A percentile compares a stretch with the other conserved stretches of the same genome.
These are phyloP conservation scores for Xerophyta viscosa DNA, from an alignment of 106 monocot species.

Conservation along the genomic window DNA sequence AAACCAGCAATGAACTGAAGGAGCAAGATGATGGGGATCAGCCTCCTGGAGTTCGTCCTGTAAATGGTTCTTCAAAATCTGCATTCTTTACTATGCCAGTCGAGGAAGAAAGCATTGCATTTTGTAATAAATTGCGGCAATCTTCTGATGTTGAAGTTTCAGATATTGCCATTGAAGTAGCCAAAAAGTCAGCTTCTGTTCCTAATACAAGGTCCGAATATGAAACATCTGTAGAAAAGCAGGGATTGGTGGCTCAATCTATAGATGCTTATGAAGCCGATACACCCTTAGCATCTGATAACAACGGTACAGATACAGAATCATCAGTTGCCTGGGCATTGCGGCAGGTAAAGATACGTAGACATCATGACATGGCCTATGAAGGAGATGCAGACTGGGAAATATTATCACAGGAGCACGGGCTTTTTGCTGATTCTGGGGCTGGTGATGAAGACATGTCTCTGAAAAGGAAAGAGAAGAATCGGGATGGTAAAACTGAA, in stretches of 20 bases:
- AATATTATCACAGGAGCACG: slow-evolving; percentile 49
- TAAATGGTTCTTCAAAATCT: neutral
- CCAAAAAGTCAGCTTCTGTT: slow-evolving; percentile 1
- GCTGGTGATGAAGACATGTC: slow-evolving; percentile 16
- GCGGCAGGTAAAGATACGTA: slow-evolving; percentile 40
- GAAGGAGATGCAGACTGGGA: slow-evolving; percentile 96
- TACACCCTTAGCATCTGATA: slow-evolving; percentile 7
- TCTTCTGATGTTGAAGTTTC: slow-evolving; percentile 9
- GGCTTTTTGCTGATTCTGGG: slow-evolving; percentile 24
- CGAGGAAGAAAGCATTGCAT: slow-evolving; percentile 5
- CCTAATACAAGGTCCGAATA: slow-evolving; percentile 1
- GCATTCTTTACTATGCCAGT: neutral
- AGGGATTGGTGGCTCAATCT: too few relatives aligned
- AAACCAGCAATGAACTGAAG: neutral
- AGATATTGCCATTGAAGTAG: neutral
- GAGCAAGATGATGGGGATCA: neutral
- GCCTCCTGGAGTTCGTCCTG: neutral
- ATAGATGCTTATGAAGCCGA: slow-evolving; percentile 17
- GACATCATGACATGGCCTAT: slow-evolving; percentile 86
- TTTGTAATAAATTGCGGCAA: slow-evolving; percentile 4
- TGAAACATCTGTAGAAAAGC: neutral
- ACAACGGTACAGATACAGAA: slow-evolving; percentile 22
- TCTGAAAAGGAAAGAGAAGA: slow-evolving; percentile 32
- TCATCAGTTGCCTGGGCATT: slow-evolving; percentile 14
- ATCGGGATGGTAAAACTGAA: slow-evolving; percentile 18